Percentiles rank a stretch among this genome's conserved stretches.
Evolutionary conservation across 257 asterid genomes (phyloP).

Genomic region (Capsicum baccatum): DNA sequence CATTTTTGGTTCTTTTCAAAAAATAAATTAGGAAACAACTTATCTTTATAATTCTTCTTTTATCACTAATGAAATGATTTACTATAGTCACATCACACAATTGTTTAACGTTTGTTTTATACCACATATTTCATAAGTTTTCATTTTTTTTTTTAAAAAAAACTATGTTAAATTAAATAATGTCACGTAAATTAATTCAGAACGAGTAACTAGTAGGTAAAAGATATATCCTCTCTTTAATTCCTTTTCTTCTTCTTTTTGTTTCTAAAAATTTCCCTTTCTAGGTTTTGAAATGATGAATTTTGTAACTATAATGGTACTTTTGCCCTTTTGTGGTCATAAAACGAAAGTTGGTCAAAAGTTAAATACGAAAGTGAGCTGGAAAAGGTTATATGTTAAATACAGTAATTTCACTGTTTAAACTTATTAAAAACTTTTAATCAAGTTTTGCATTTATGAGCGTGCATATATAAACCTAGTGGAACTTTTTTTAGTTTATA

Average conservation of each 20-base stretch:
- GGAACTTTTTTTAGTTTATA: background rate
- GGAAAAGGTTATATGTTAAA: background rate
- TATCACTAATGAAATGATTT: too few relatives aligned
- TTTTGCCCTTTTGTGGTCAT: background rate
- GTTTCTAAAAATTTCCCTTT: background rate
- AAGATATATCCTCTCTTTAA: background rate
- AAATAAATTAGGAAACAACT: too few relatives aligned
- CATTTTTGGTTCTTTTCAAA: too few relatives aligned
- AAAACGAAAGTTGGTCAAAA: slow-evolving; percentile 19
- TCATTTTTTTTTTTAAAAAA: too few relatives aligned
- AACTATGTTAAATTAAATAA: too few relatives aligned
- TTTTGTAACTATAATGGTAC: background rate
- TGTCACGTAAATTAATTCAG: too few relatives aligned
- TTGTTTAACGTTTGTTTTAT: too few relatives aligned
- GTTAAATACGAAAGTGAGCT: background rate
- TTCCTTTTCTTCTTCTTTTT: background rate
- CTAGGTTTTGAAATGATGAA: background rate
- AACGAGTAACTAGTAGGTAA: too few relatives aligned
- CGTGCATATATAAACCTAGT: background rate
- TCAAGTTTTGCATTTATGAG: background rate
- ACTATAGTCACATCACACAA: too few relatives aligned
- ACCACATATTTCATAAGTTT: too few relatives aligned
- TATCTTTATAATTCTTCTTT: too few relatives aligned
- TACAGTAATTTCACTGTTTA: background rate
- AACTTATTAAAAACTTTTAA: too few relatives aligned